phyloP scores from a whole-genome alignment of 768 basidiomycete species.

The Leccinum rimulosum region DNA sequence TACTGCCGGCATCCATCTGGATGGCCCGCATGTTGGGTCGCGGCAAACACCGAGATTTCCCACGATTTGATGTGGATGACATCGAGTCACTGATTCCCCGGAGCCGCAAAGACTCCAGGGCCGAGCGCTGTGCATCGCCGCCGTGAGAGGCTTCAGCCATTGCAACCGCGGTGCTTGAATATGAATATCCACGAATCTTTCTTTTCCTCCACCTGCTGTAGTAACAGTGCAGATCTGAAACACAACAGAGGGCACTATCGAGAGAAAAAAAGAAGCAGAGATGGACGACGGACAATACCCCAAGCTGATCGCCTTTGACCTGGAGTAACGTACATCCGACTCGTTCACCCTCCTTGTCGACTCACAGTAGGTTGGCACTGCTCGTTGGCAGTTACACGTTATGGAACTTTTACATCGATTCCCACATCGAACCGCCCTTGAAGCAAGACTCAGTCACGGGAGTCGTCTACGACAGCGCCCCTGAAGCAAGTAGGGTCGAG shows the following conservation, averaged over 20 bases:
- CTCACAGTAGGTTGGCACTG: not conserved
- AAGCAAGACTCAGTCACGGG: constrained; percentile 37
- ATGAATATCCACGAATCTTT: too few species aligned
- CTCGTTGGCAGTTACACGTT: constrained; percentile 65
- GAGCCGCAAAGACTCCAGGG: not conserved
- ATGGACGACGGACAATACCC: constrained; percentile 42
- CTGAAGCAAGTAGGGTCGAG: constrained; percentile 37
- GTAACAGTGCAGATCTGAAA: not conserved
- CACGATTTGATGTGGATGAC: too few species aligned
- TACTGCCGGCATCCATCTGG: too few species aligned
- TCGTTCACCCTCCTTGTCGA: not conserved
- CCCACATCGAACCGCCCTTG: constrained; percentile 63
- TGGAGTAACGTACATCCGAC: constrained; percentile 57
- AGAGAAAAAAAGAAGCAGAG: not conserved
- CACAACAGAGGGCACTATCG: not conserved
- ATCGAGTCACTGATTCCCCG: not conserved
- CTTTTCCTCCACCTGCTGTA: not conserved
- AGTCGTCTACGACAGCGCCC: constrained; percentile 24
- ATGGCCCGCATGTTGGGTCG: too few species aligned
- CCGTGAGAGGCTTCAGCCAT: too few species aligned
- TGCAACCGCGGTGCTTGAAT: too few species aligned
- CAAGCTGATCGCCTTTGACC: constrained; percentile 73
- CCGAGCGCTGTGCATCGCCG: too few species aligned
- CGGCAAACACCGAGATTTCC: too few species aligned
- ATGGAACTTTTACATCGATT: constrained; percentile 88